Conservation (phyloP, 2,329 filamentous ascomycete genomes). For the Colletotrichum musae region DNA sequence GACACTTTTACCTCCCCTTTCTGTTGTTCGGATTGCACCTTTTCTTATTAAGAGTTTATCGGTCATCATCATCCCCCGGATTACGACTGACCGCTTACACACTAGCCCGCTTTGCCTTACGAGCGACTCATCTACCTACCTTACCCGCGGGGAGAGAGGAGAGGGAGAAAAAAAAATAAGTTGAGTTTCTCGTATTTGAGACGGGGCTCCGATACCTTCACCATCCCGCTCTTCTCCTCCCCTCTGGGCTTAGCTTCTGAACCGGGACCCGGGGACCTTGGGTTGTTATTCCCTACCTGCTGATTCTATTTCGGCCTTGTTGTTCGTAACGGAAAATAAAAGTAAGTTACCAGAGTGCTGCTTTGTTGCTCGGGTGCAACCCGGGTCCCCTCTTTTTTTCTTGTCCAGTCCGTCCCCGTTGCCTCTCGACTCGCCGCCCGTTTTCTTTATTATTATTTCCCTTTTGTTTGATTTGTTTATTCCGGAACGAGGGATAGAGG, state of each 20-base stretch:
- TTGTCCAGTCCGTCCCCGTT: background rate
- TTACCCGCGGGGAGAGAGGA: background rate
- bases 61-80: background rate
- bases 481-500: too few species aligned
- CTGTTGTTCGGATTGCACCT: background rate
- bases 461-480: too few species aligned
- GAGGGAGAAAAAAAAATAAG: background rate
- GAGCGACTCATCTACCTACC: slow-evolving; percentile 10
- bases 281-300: background rate
- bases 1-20: background rate
- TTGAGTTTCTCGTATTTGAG: slow-evolving; percentile 14
- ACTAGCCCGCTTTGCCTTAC: background rate
- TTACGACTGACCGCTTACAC: slow-evolving; percentile 8
- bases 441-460: too few species aligned
- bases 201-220: background rate
- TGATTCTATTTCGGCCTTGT: too few species aligned
- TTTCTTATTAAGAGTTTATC: too few species aligned
- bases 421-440: background rate
- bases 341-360: background rate
- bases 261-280: slow-evolving; percentile 3
- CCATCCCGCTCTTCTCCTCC: background rate
- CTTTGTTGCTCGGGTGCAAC: slow-evolving; percentile 23
- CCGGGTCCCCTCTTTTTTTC: background rate
- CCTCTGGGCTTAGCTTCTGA: background rate
- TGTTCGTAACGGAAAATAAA: too few species aligned